Evolutionary conservation across 495 filamentous ascomycete species (phyloP), one percentile per base, ranked within the genome.

Genomic region (Aspergillus nanangensis): DNA sequence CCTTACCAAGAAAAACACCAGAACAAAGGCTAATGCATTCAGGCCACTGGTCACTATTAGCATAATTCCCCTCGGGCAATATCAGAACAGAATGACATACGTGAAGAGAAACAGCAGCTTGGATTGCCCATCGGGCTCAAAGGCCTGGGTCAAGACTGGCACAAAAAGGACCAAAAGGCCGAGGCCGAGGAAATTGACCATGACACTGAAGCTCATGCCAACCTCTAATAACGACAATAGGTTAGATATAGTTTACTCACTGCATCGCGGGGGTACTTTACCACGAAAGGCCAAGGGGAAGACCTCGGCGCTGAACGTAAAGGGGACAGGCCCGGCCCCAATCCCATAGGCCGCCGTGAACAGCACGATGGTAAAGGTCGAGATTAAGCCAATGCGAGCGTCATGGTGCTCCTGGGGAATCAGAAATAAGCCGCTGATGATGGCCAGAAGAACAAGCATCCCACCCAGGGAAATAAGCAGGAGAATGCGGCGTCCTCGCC

Each of bases 131-230:
- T 41, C 33, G 1, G 24, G 13, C 17, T 36, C 47, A 36, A 46
- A 53, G 17, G 5, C 35, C 0, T 37, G 29, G 7, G 53, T 55
- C 38, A 59, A 46, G 11, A n/a, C 33, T 3, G 56, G 59, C 1
- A 62, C 59, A 43, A 55, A 50, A n/a, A 60, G 44, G 5, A 62
- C 51, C 34, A 62, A 24, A 9, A 60, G 41, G 1, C 60, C 52
- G 0, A 63, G 50, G 10, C 51, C 49, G 15, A 80, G 76, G 13
- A 84, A 71, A 38, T 78, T 81, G 2, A 77, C 83, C 22, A 83
- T 82, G 9, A 88, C 83, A 7, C 83, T 74, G 52, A 82, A 83
- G 2, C 71, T 76, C 84, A 88, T 88, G 33, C 84, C 84, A 11
- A 85, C 71, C 54, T 87, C 60, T 63, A n/a, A n/a, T n/a, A n/a